Base-by-base conservation (phyloP, 108 stramenopile species). In the Fistulifera solaris region DNA sequence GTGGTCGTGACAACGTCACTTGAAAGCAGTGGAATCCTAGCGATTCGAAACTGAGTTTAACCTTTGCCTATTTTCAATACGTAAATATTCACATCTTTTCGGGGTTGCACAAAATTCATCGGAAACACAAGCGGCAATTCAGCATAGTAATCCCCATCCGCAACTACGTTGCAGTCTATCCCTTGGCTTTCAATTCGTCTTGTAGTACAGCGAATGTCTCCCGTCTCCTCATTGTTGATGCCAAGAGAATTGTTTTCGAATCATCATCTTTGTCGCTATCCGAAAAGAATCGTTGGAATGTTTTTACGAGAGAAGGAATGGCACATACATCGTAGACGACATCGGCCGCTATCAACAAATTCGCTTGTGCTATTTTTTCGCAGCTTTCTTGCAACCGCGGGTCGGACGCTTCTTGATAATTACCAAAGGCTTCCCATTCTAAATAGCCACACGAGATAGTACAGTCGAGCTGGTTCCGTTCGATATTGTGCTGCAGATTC, bases 281-380 rank as follows among this genome's bases (percentile, higher is more conserved):
- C 4, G 4, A 19, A 14, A 40, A 40, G 14, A 45, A 45, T 19
- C 19, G 21, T 21, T 45, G 4, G 19, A 45, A 19, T 21, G 21
- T 21, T 6, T 21, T 17, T 3, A 45, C 44, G 6, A 45, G 21
- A 45, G 19, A 3, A 11, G 44, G 44, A 11, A 45, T 45, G 11
- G 21, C 44, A 21, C 44, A 8, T 6, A 21, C 44, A 61, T 78
- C 78, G 49, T 87, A 87, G 8, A 72, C 63, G 2, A 82, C 78
- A 62, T 87, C 85, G 19, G 81, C 85, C 19, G 81, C 85, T 2
- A 87, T 27, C 27, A 87, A 25, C 1, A 87, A 54, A 28, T 83
- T 72, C 6, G 81, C 78, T 39, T 62, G 27, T 39, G 24, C 42
- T 18, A 18, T 24, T 0, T 14, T 48, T 44, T 53, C 14, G 22